Evolutionary conservation across 176 grass and related monocot species (phyloP), one percentile per base, ranked within the genome.

Genomic region (Zoysia pacifica): DNA sequence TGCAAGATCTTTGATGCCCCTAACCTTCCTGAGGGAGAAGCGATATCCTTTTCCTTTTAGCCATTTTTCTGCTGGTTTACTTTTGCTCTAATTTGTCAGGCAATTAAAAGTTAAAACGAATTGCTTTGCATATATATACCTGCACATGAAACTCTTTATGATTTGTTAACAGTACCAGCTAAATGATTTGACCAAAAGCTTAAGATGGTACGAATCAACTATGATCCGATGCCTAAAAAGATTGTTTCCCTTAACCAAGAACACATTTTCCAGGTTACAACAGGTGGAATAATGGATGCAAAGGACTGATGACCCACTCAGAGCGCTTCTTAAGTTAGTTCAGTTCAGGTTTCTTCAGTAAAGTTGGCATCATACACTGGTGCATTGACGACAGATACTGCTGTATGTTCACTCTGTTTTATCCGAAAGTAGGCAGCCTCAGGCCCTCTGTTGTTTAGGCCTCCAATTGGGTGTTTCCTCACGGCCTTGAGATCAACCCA

Each of bases 1-100:
- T 93, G 90, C 92, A 94, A 94, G 87, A 85, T 98, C 70, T 92
- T 93, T 74, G 95, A 94, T 79, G 95, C 95, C 53, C 92, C 95
- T 68, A 98, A 94, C 84, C 88, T 98, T 74, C 86, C 87, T 39
- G 90, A 97, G 67, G 92, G 83, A 58, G 94, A 97, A 97, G 92
- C 95, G 46, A 93, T 89, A 97, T 94, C 87, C 91, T 94, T 89
- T 77, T 72, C 4, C 43, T 67, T 44, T 45, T 52, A 10, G 18
- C 41, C 20, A 71, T 83, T 9, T 37, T 77, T 64, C 84, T 47
- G 67, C 40, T 36, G 83, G 35, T 37, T 36, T 75, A 10, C 37
- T 64, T 38, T 76, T 69, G 7, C 44, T 7, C 19, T 66, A 4
- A 66, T 47, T 72, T 77, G 43, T 16, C 69, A 69, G 6, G 60